Percentiles rank a stretch among this genome's conserved stretches.
Evolutionary conservation across 805 yeast species (phyloP).

Genomic region (Barnettozyma californica): DNA sequence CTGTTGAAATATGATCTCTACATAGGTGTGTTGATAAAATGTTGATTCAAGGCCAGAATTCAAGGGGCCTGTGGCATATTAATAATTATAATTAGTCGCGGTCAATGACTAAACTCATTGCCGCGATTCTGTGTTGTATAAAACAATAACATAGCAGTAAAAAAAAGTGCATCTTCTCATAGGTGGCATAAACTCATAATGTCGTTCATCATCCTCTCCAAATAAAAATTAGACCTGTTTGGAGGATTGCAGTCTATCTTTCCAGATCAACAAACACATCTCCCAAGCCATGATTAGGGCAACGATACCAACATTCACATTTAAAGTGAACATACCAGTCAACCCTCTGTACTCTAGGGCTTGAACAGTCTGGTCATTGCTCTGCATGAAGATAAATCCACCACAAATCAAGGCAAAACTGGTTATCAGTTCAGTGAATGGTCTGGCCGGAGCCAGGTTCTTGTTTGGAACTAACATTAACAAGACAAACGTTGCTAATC

Average conservation of each 20-base stretch:
- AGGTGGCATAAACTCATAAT: not conserved
- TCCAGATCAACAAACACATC: constrained; percentile 62
- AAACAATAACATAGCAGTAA: not conserved
- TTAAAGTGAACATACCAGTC: constrained; percentile 86
- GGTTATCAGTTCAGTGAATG: constrained; percentile 80
- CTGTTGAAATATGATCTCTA: not conserved
- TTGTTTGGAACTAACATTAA: constrained; percentile 41
- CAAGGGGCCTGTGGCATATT: not conserved
- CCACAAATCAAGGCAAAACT: constrained; percentile 81
- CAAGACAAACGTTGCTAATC: constrained; percentile 58
- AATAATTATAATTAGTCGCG: not conserved
- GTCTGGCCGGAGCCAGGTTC: constrained; percentile 51
- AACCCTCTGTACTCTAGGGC: constrained; percentile 79
- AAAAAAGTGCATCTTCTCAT: not conserved
- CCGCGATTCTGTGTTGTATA: not conserved
- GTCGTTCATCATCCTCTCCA: not conserved
- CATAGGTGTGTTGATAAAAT: not conserved
- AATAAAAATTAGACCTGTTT: constrained; percentile 15
- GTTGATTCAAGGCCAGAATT: not conserved
- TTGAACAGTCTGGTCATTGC: constrained; percentile 79
- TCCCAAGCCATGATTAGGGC: constrained; percentile 86
- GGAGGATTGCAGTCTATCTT: constrained; percentile 39
- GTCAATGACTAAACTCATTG: not conserved
- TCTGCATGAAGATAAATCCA: constrained; percentile 88
- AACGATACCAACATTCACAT: constrained; percentile 74